Percentiles rank a stretch among this genome's conserved stretches.
These are phyloP conservation scores for Phytophthora litchii DNA, from an alignment of 352 stramenopile genomes.

Conservation along the genomic window DNA sequence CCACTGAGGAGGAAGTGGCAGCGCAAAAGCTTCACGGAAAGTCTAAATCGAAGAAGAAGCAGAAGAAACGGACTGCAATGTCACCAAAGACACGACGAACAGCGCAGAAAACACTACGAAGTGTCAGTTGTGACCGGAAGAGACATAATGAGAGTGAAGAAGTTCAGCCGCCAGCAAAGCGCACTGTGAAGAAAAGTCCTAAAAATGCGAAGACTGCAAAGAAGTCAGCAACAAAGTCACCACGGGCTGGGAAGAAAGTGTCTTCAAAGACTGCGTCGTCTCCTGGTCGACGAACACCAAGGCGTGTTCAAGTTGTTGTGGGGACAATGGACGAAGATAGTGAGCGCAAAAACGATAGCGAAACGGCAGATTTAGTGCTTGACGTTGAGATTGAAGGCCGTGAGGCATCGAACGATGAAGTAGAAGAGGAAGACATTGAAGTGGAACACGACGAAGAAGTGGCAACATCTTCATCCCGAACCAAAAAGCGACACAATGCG, in stretches of 20 bases:
- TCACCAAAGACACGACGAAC: slow-evolving; percentile 11
- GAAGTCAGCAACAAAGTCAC: slow-evolving; percentile 15
- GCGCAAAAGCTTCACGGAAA: slow-evolving; percentile 9
- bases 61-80: slow-evolving; percentile 11
- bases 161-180: slow-evolving; percentile 4
- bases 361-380: slow-evolving; percentile 62
- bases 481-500: slow-evolving; percentile 6
- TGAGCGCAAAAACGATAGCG: slow-evolving; percentile 42
- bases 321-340: slow-evolving; percentile 57
- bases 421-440: slow-evolving; percentile 4
- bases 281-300: slow-evolving; percentile 14
- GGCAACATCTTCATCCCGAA: slow-evolving; percentile 1
- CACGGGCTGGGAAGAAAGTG: slow-evolving; percentile 19
- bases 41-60: slow-evolving; percentile 6
- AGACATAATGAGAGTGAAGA: slow-evolving; percentile 7
- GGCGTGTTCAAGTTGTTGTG: slow-evolving; percentile 54
- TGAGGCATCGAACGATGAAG: slow-evolving; percentile 21
- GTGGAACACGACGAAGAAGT: slow-evolving; percentile 18
- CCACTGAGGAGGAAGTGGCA: slow-evolving; percentile 15
- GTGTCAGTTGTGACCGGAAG: slow-evolving; percentile 17
- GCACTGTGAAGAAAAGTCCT: slow-evolving; percentile 14
- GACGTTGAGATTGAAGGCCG: slow-evolving; percentile 55
- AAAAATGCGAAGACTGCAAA: slow-evolving; percentile 20
- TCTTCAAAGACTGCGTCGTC: slow-evolving; percentile 9
- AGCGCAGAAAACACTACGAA: slow-evolving; percentile 21